Percentiles rank a stretch among this genome's conserved stretches.
These are phyloP conservation scores for Xylariomycetidae sp. DNA, from an alignment of 2,329 filamentous ascomycete genomes.

Conservation along the genomic window DNA sequence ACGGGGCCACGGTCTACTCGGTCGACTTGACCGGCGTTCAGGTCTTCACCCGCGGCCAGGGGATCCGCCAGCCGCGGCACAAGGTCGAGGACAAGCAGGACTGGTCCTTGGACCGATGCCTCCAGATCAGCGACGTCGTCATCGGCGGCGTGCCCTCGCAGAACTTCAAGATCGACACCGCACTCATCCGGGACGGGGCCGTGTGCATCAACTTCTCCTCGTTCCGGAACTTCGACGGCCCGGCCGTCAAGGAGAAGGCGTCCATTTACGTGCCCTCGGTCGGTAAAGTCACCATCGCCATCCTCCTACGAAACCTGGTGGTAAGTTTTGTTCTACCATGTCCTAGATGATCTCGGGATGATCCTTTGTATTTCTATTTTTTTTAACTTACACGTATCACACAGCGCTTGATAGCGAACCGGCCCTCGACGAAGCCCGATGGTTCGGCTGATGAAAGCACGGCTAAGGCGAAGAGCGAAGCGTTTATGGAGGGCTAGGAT, in stretches of 20 bases:
- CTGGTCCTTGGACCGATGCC: conserved; percentile 73
- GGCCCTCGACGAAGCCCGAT: conserved; percentile 33
- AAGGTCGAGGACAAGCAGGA: conserved; percentile 80
- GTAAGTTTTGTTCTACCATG: conserved; percentile 50
- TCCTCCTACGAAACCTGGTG: conserved; percentile 82
- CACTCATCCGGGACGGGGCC: conserved; percentile 79
- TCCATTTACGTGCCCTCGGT: conserved; percentile 96
- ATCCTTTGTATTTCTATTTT: background rate
- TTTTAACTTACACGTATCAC: conserved; percentile 17
- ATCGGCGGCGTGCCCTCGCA: conserved; percentile 89
- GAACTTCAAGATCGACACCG: conserved; percentile 82
- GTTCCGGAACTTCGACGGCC: conserved; percentile 83
- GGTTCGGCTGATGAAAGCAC: conserved; percentile 25
- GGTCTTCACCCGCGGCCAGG: conserved; percentile 83
- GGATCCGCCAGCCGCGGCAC: conserved; percentile 79
- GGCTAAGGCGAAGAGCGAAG: conserved; percentile 27
- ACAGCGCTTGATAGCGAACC: conserved; percentile 50
- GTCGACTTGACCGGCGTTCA: conserved; percentile 91
- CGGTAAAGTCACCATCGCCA: conserved; percentile 94
- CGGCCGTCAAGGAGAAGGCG: conserved; percentile 88
- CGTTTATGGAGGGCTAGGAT: conserved; percentile 23
- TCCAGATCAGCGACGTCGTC: conserved; percentile 87
- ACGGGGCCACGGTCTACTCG: conserved; percentile 91
- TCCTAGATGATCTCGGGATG: no score
- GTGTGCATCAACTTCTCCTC: conserved; percentile 99